These are phyloP conservation scores for Collybia nuda DNA, from an alignment of 768 basidiomycete species.

Conservation along the genomic window DNA sequence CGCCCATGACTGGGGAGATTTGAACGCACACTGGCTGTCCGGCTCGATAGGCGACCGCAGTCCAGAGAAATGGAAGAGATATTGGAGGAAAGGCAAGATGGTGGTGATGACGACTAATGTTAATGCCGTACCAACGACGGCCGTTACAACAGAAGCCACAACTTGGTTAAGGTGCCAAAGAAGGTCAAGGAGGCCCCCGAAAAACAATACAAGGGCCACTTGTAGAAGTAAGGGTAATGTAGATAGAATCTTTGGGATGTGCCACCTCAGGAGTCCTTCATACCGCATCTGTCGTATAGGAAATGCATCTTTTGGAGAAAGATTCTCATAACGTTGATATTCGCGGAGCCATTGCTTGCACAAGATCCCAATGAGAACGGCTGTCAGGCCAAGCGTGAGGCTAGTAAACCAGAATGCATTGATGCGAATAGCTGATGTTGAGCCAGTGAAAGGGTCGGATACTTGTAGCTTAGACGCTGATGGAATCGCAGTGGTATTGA, in stretches of 20 bases:
- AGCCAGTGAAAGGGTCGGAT: conserved; percentile 5
- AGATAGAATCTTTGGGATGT: conserved; percentile 14
- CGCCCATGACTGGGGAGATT: conserved; percentile 13
- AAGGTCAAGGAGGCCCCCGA: conserved; percentile 18
- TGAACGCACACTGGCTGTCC: conserved; percentile 9
- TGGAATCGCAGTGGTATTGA: not conserved
- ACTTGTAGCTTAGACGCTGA: not conserved
- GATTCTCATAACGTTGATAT: conserved; percentile 8
- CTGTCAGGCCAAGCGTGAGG: conserved; percentile 22
- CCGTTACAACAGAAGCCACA: conserved; percentile 7
- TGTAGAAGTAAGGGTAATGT: conserved; percentile 21
- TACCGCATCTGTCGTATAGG: conserved; percentile 14
- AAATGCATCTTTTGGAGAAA: conserved; percentile 11
- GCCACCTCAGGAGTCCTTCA: conserved; percentile 18
- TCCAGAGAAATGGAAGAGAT: not conserved
- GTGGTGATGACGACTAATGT: conserved; percentile 6
- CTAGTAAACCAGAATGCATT: conserved; percentile 30
- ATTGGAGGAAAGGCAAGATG: conserved; percentile 9
- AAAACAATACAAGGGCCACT: conserved; percentile 19
- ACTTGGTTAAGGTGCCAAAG: conserved; percentile 12
- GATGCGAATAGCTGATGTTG: conserved; percentile 18
- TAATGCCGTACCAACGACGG: conserved; percentile 9
- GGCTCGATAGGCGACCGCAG: too few species aligned
- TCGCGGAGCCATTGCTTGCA: conserved; percentile 6
- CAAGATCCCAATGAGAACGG: conserved; percentile 24